Conservation (phyloP, 108 stramenopile genomes). For the Aurantiochytrium sp. region DNA sequence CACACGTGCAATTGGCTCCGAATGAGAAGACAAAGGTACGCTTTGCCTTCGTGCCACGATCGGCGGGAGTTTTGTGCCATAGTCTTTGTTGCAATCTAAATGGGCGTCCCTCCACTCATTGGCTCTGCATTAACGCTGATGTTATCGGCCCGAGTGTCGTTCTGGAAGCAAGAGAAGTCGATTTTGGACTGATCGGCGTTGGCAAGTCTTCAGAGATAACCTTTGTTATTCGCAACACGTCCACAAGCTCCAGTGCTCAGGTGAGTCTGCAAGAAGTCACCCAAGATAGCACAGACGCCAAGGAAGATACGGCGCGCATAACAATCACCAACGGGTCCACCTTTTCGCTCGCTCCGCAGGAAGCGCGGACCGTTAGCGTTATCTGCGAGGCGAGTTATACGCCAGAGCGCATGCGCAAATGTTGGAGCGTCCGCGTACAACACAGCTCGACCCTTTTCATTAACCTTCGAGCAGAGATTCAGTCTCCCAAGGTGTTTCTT, state of each 20-base stretch:
- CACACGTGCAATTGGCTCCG: too few species aligned
- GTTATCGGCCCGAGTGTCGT: neutral
- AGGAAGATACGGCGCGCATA: too few species aligned
- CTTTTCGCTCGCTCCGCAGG: neutral
- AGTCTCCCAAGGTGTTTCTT: neutral
- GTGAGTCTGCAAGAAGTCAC: neutral
- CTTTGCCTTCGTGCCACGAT: neutral
- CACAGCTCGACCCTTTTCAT: neutral
- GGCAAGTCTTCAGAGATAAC: neutral
- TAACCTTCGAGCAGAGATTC: conserved; percentile 26
- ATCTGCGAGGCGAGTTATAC: neutral
- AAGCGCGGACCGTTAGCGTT: neutral
- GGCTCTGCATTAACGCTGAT: neutral
- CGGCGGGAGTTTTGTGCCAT: neutral
- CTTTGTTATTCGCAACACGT: neutral
- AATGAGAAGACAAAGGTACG: neutral
- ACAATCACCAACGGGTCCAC: neutral
- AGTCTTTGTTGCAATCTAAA: neutral
- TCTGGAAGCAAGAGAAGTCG: neutral
- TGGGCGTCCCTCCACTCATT: neutral
- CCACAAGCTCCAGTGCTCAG: neutral
- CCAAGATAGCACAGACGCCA: neutral
- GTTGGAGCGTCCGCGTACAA: neutral
- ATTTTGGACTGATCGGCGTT: neutral
- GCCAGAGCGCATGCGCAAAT: neutral